phyloP scores from a whole-genome alignment of 768 basidiomycete species.

The Mycena sanguinolenta region DNA sequence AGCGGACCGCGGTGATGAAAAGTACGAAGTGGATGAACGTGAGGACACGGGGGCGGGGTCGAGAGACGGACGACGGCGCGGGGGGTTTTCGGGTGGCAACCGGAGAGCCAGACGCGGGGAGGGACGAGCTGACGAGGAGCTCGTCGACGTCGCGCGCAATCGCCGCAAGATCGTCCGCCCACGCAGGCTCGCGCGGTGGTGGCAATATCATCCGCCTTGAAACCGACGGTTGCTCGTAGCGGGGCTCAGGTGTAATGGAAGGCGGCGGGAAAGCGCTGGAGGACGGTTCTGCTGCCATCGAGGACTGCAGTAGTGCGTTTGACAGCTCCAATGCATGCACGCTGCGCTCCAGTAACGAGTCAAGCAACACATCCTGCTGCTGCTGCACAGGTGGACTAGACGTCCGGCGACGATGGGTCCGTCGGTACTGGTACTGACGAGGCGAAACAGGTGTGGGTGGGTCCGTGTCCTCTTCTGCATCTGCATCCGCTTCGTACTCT shows the following conservation, averaged over 20 bases:
- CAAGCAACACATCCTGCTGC: slow-evolving; percentile 71
- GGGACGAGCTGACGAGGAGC: slow-evolving; percentile 55
- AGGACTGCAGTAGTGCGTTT: slow-evolving; percentile 81
- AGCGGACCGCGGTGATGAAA: background rate
- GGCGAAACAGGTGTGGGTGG: slow-evolving; percentile 46
- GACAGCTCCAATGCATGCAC: slow-evolving; percentile 91
- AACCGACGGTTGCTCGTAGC: background rate
- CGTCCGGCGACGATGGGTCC: slow-evolving; percentile 45
- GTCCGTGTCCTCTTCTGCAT: slow-evolving; percentile 65
- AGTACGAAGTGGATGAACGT: background rate
- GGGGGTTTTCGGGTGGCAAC: slow-evolving; percentile 10
- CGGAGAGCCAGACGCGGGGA: slow-evolving; percentile 32
- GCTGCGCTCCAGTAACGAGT: slow-evolving; percentile 84
- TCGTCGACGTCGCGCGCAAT: slow-evolving; percentile 74
- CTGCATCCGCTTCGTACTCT: slow-evolving; percentile 60
- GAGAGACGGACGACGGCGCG: slow-evolving; percentile 25
- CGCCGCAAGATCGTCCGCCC: slow-evolving; percentile 78
- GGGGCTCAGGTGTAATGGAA: too few species aligned
- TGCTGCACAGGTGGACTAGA: slow-evolving; percentile 41
- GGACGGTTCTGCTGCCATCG: slow-evolving; percentile 52
- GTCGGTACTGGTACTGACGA: slow-evolving; percentile 33
- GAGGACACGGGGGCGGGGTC: slow-evolving; percentile 6
- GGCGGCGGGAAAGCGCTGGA: too few species aligned
- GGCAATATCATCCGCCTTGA: background rate
- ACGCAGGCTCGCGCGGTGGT: slow-evolving; percentile 42